Evolutionary conservation across 768 basidiomycete species (phyloP).

Genomic region (Pilatotrama ljubarskyi): DNA sequence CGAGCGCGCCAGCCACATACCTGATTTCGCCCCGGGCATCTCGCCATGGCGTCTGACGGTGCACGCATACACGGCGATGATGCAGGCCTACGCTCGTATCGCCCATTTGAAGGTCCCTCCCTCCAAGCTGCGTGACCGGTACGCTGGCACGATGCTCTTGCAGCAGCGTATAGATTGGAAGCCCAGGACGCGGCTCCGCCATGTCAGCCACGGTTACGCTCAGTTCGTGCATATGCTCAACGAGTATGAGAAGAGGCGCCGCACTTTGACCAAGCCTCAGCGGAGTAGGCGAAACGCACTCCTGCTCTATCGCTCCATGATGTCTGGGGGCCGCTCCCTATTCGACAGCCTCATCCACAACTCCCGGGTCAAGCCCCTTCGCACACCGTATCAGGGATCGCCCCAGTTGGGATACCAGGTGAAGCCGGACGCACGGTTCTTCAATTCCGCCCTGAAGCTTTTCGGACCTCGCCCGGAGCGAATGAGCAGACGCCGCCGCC

Average conservation of each 20-base stretch:
- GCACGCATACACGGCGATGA: slow-evolving; percentile 71
- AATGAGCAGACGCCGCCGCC: background rate
- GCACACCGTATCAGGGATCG: background rate
- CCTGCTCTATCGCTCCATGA: slow-evolving; percentile 35
- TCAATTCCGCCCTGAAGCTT: slow-evolving; percentile 58
- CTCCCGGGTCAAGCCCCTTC: background rate
- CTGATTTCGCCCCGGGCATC: slow-evolving; percentile 25
- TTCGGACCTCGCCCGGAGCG: slow-evolving; percentile 19
- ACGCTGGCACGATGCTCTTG: slow-evolving; percentile 1
- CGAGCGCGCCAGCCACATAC: slow-evolving; percentile 53
- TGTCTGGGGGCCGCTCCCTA: slow-evolving; percentile 22
- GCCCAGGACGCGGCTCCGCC: slow-evolving; percentile 25
- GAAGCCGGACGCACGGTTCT: slow-evolving; percentile 62
- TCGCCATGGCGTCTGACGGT: slow-evolving; percentile 65
- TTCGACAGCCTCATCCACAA: background rate
- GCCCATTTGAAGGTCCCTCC: slow-evolving; percentile 25
- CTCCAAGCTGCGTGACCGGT: slow-evolving; percentile 13
- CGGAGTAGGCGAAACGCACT: slow-evolving; percentile 17
- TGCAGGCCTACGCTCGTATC: slow-evolving; percentile 59
- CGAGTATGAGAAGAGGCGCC: background rate
- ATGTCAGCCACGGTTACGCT: slow-evolving; percentile 36
- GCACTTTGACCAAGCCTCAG: slow-evolving; percentile 1
- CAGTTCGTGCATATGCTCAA: slow-evolving; percentile 26
- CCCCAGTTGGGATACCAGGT: slow-evolving; percentile 29
- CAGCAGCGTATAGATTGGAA: slow-evolving; percentile 16